Evolutionary conservation across 2,329 filamentous ascomycete genomes (phyloP).

Genomic region (Onygenales sp.): DNA sequence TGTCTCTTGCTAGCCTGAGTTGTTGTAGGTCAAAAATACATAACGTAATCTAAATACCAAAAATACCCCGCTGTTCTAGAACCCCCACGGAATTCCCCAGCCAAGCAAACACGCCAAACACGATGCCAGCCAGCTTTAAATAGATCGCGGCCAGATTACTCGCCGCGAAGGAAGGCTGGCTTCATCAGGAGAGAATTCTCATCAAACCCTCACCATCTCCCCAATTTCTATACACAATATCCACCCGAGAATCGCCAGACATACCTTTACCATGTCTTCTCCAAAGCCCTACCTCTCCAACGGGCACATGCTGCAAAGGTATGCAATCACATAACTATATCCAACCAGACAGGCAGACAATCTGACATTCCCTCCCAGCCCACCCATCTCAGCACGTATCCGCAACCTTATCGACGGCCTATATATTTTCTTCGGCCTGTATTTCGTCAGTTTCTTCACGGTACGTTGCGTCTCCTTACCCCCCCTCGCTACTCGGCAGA

Average conservation of each 20-base stretch:
- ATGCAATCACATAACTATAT: background rate
- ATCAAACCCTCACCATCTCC: no score
- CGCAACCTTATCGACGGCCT: constrained; percentile 30
- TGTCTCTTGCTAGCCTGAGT: background rate
- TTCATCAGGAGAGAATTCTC: no score
- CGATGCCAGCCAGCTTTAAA: background rate
- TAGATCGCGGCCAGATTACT: background rate
- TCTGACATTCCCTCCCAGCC: constrained; percentile 19
- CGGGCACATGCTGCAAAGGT: constrained; percentile 2
- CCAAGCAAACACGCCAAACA: background rate
- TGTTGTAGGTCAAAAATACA: background rate
- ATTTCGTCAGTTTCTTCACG: constrained; percentile 40
- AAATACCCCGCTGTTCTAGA: background rate
- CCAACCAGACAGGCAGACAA: background rate
- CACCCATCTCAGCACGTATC: constrained; percentile 36
- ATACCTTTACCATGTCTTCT: constrained; percentile 22
- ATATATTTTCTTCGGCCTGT: constrained; percentile 41
- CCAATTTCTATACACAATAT: background rate
- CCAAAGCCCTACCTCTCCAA: constrained; percentile 7
- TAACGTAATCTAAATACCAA: background rate
- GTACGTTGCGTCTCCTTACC: constrained; percentile 20
- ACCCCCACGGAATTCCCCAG: background rate
- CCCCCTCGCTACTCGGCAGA: background rate
- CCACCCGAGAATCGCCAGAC: background rate
- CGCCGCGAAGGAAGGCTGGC: no score